Conservation (phyloP, 805 yeast genomes). For the Candida silvicultrix region DNA sequence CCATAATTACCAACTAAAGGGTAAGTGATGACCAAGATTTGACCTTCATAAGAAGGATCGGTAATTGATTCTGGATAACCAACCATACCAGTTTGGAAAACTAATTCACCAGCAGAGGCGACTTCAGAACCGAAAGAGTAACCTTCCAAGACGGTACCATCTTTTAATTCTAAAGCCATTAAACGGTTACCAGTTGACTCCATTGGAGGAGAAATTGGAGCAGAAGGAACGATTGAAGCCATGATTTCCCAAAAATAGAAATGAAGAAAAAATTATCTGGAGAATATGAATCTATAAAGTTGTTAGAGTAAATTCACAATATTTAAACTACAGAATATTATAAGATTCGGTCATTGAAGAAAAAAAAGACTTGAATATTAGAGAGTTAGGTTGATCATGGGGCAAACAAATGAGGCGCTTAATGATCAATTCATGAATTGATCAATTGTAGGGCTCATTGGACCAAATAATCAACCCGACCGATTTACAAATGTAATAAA, state of each 20-base stretch:
- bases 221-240: conserved; percentile 46
- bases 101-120: conserved; percentile 92
- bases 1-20: conserved; percentile 98
- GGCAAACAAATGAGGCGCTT: too few species aligned
- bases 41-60: conserved; percentile 98
- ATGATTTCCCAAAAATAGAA: conserved; percentile 13
- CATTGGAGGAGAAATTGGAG: conserved; percentile 89
- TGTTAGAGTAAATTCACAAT: not conserved
- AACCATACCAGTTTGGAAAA: conserved; percentile 99
- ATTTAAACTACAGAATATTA: too few species aligned
- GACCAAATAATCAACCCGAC: too few species aligned
- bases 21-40: conserved; percentile 91
- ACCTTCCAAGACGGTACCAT: conserved; percentile 85
- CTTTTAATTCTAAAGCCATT: conserved; percentile 83
- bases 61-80: conserved; percentile 98
- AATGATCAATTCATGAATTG: too few species aligned
- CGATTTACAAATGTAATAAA: too few species aligned
- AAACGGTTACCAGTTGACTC: conserved; percentile 75
- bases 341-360: too few species aligned
- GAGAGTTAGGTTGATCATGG: not conserved
- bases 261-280: not conserved
- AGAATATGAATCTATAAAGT: not conserved
- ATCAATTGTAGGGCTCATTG: too few species aligned
- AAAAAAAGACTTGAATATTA: not conserved
- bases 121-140: conserved; percentile 93